These are phyloP conservation scores for Botrytis elliptica DNA, from an alignment of 2,329 filamentous ascomycete species.

Conservation along the genomic window DNA sequence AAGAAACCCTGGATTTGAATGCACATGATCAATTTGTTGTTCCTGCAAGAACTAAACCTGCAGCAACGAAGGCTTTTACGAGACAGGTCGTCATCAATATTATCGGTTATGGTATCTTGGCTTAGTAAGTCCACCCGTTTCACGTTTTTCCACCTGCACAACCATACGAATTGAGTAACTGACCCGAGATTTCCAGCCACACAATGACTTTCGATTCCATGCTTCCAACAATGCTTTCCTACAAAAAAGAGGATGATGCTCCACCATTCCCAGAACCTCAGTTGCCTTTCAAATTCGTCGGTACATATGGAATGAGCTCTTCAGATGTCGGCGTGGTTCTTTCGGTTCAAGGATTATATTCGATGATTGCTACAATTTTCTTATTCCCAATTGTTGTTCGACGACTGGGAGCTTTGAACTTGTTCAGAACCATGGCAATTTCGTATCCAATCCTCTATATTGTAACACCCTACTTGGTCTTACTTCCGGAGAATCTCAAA, in stretches of 20 bases:
- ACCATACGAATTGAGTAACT: slow-evolving; percentile 23
- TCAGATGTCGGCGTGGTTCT: slow-evolving; percentile 86
- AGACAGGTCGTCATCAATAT: slow-evolving; percentile 84
- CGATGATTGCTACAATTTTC: slow-evolving; percentile 73
- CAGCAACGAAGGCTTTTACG: slow-evolving; percentile 68
- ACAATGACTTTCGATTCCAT: slow-evolving; percentile 96
- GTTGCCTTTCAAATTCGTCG: slow-evolving; percentile 85
- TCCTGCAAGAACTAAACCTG: slow-evolving; percentile 40
- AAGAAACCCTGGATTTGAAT: slow-evolving; percentile 42
- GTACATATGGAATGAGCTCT: slow-evolving; percentile 80
- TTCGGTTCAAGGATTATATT: slow-evolving; percentile 84
- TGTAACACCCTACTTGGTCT: slow-evolving; percentile 81
- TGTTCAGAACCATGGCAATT: slow-evolving; percentile 78
- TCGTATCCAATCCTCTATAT: slow-evolving; percentile 88
- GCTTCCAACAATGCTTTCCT: slow-evolving; percentile 77
- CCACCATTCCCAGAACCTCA: slow-evolving; percentile 47
- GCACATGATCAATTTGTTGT: slow-evolving; percentile 25
- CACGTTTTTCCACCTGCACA: slow-evolving; percentile 17
- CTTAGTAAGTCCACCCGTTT: slow-evolving; percentile 68
- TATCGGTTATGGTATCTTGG: slow-evolving; percentile 84
- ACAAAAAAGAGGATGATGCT: slow-evolving; percentile 16
- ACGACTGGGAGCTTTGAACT: slow-evolving; percentile 72
- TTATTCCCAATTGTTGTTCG: slow-evolving; percentile 77
- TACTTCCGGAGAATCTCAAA: slow-evolving; percentile 70
- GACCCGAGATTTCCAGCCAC: slow-evolving; percentile 59